A percentile compares a stretch with the other conserved stretches of the same genome.
Evolutionary conservation across 129 eudicot genomes (phyloP).

Genomic region (Centaurea solstitialis): DNA sequence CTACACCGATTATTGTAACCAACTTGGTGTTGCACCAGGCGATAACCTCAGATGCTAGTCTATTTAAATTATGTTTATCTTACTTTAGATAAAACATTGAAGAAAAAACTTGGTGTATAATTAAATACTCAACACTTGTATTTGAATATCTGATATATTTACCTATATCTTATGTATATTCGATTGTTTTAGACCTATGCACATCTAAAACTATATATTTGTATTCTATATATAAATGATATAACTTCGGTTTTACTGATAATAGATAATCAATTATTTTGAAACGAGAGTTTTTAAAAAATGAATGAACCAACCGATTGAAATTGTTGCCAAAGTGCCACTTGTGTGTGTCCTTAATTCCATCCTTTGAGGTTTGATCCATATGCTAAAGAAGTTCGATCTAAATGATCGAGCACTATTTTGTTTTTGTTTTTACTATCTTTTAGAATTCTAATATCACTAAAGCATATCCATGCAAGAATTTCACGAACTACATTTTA

Average conservation of each 20-base stretch:
- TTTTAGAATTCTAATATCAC: too few species aligned
- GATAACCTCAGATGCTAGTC: slow-evolving; percentile 33
- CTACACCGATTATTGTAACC: slow-evolving; percentile 31
- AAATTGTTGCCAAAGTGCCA: background rate
- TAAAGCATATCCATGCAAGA: too few species aligned
- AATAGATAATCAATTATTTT: too few species aligned
- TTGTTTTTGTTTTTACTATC: background rate
- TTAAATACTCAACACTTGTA: background rate
- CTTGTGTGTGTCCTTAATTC: background rate
- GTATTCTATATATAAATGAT: background rate
- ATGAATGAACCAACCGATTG: too few species aligned
- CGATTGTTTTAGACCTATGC: background rate
- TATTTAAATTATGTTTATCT: background rate
- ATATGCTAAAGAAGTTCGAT: background rate
- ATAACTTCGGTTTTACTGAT: too few species aligned
- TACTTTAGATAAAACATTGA: background rate
- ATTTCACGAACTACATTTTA: background rate
- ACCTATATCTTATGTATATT: background rate
- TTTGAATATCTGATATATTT: background rate
- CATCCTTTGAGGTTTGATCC: background rate
- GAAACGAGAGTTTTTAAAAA: background rate
- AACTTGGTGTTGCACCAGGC: slow-evolving; percentile 35
- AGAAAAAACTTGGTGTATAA: background rate
- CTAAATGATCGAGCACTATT: background rate
- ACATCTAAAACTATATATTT: background rate